Base-by-base conservation (phyloP, 139 green algal genomes). In the Trebouxia sp. region DNA sequence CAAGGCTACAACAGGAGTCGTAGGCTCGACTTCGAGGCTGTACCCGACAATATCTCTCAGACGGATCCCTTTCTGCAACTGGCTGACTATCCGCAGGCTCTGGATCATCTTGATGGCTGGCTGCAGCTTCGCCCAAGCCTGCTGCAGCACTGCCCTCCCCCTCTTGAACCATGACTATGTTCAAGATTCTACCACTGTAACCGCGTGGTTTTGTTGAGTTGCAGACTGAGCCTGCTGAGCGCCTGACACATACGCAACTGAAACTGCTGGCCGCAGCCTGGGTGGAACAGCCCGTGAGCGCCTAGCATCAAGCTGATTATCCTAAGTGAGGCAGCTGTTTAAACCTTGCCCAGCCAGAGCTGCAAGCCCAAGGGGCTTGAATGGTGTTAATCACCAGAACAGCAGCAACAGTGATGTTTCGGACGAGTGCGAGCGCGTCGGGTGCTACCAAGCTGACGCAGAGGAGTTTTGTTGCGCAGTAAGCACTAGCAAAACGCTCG, bases 1-100 rank as follows among this genome's bases (percentile, higher is more conserved):
- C 78, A 83, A 43, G n/a, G 32, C 62, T 72, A 67, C 24, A 56
- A 56, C n/a, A 62, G 22, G 42, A 22, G 20, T 22, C n/a, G 11
- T 28, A 22, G 28, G 26, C 28, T 15, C n/a, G 17, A 6, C 6
- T 51, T 9, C n/a, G n/a, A 35, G 39, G 74, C 74, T 79, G 74
- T 53, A 79, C 74, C 74, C 74, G 45, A 32, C 74, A 66, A 43
- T 79, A 79, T 79, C 74, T 79, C 41, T 53, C 74, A 39, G 45
- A 65, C 20, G 74, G 74, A 47, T 79, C 74, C 45, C 32, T 22
- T 37, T 79, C 74, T 8, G 47, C 74, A 9, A 79, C 74, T 79
- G 62, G 62, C 24, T 77, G 69, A 35, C 41, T 55, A 26, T 55
- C 69, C 5, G 69, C 69, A 38, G 41, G 22, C 69, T 77, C 69